A percentile compares a stretch with the other conserved stretches of the same genome.
Evolutionary conservation across 768 basidiomycete genomes (phyloP).

Genomic region (Lactifluus rugatus): DNA sequence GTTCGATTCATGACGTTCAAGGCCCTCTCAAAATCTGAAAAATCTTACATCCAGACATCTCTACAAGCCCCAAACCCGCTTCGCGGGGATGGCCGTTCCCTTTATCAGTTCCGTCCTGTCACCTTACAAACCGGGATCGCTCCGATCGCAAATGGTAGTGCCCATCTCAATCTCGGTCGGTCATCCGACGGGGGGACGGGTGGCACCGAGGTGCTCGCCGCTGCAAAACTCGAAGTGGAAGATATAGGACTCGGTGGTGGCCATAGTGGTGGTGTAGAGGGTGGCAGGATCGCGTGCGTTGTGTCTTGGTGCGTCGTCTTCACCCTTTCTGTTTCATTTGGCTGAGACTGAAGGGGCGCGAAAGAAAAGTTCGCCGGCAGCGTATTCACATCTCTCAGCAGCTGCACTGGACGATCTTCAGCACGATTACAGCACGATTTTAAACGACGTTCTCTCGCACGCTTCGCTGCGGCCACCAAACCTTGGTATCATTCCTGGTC

Average conservation of each 20-base stretch:
- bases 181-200: constrained; percentile 43
- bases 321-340: background rate
- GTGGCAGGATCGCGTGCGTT: constrained; percentile 53
- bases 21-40: constrained; percentile 65
- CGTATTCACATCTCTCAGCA: constrained; percentile 60
- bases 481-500: constrained; percentile 37
- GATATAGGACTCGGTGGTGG: constrained; percentile 34
- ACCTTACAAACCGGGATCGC: constrained; percentile 69
- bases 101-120: constrained; percentile 58
- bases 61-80: constrained; percentile 48
- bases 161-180: constrained; percentile 60
- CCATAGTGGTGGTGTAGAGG: constrained; percentile 37
- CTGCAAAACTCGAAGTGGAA: constrained; percentile 73
- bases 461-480: constrained; percentile 56
- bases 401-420: constrained; percentile 66
- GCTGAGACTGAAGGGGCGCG: constrained; percentile 23
- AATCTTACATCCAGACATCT: constrained; percentile 62
- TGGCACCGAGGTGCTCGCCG: constrained; percentile 72
- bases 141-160: constrained; percentile 80
- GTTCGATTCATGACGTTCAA: constrained; percentile 21
- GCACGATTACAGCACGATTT: constrained; percentile 53
- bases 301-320: constrained; percentile 60
- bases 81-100: constrained; percentile 68
- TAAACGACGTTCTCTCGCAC: constrained; percentile 59
- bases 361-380: constrained; percentile 63